Evolutionary conservation across 2,329 filamentous ascomycete genomes (phyloP).

Genomic region (Metarhizium brunneum): DNA sequence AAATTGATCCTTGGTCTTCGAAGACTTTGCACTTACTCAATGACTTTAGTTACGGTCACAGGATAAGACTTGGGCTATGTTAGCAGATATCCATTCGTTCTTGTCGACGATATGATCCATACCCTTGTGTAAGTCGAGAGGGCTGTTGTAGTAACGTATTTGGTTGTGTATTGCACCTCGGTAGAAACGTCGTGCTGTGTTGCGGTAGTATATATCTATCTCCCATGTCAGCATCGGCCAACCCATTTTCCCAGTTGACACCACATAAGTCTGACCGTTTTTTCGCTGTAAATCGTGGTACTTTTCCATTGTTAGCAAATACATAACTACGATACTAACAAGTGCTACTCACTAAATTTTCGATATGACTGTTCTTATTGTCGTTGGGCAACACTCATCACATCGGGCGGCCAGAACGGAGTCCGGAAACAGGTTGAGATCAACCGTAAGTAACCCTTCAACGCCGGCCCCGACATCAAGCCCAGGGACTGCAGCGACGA

Average conservation of each 20-base stretch:
- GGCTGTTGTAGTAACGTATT: slow-evolving; percentile 11
- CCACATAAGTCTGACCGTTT: slow-evolving; percentile 1
- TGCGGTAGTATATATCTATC: slow-evolving; percentile 8
- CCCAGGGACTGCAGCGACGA: neutral
- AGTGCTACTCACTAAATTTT: slow-evolving; percentile 3
- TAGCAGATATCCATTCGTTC: neutral
- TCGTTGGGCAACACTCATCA: slow-evolving; percentile 1
- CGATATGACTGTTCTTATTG: slow-evolving; percentile 3
- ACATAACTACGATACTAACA: neutral
- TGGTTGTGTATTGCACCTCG: slow-evolving; percentile 11
- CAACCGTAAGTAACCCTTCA: neutral
- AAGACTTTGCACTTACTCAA: slow-evolving; percentile 7
- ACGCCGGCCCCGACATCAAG: neutral
- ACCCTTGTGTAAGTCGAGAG: slow-evolving; percentile 9
- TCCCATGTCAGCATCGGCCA: neutral
- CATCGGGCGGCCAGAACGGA: neutral
- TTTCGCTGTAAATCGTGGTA: slow-evolving; percentile 5
- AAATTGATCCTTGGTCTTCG: neutral
- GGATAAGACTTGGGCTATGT: slow-evolving; percentile 12
- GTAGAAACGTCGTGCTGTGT: slow-evolving; percentile 12
- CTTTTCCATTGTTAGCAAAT: neutral
- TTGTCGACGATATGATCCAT: neutral
- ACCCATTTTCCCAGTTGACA: neutral
- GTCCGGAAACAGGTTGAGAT: slow-evolving; percentile 2
- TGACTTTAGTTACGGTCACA: slow-evolving; percentile 11